These are phyloP conservation scores for Pichia sp. DNA, from an alignment of 1,139 yeast genomes.

Conservation along the genomic window DNA sequence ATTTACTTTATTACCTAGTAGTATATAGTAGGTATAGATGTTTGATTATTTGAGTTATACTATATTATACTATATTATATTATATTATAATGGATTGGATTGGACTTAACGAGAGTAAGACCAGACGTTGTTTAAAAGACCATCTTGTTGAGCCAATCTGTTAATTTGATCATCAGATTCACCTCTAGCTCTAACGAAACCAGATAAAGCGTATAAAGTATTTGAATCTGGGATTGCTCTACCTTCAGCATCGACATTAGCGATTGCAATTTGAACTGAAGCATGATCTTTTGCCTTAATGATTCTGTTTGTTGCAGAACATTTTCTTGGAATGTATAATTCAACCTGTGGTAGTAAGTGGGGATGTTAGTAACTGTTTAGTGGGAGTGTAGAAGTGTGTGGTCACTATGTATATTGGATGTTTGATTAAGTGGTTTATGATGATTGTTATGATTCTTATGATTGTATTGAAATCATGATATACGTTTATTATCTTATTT, in stretches of 20 bases:
- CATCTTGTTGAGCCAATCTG: slow-evolving; percentile 99
- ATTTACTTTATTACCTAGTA: background rate
- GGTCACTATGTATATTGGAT: background rate
- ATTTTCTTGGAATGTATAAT: slow-evolving; percentile 99
- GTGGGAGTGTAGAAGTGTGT: background rate
- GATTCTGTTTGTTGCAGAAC: slow-evolving; percentile 99
- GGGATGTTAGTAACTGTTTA: slow-evolving; percentile 9
- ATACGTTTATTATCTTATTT: no score
- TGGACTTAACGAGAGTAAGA: slow-evolving; percentile 88
- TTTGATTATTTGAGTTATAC: no score
- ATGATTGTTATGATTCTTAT: no score
- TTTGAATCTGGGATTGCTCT: slow-evolving; percentile 86
- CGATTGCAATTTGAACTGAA: slow-evolving; percentile 88
- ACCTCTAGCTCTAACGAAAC: slow-evolving; percentile 85
- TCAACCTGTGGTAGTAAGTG: slow-evolving; percentile 60
- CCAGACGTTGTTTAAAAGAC: slow-evolving; percentile 98
- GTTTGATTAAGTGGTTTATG: no score
- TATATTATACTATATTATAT: no score
- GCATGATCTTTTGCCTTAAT: slow-evolving; percentile 99
- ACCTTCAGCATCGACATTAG: slow-evolving; percentile 90
- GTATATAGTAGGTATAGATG: background rate
- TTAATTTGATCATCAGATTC: slow-evolving; percentile 98
- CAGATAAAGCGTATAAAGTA: slow-evolving; percentile 95
- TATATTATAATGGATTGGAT: background rate
- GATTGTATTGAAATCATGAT: no score